These are phyloP conservation scores for Solanum infundibuliforme DNA, from an alignment of 257 asterid species.

Conservation along the genomic window DNA sequence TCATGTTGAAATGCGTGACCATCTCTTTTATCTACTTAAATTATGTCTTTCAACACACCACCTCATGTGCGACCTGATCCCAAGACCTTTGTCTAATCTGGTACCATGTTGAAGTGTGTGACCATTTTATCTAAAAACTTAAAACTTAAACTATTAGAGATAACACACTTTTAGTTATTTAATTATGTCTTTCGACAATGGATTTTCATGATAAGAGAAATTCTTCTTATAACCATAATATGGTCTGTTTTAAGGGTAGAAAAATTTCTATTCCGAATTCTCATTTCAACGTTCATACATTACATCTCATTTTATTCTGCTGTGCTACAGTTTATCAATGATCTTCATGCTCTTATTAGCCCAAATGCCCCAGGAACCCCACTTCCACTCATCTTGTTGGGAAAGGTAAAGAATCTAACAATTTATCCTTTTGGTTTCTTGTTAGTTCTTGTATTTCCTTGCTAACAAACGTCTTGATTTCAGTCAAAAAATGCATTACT, in stretches of 20 bases:
- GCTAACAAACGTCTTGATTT: constrained; percentile 1
- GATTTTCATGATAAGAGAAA: neutral
- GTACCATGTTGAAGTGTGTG: neutral
- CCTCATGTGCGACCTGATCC: neutral
- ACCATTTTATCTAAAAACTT: too few species aligned
- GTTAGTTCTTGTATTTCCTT: neutral
- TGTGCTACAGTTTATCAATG: constrained; percentile 74
- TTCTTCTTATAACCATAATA: neutral
- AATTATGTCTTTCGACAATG: neutral
- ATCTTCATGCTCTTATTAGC: constrained; percentile 74
- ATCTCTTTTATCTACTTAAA: neutral
- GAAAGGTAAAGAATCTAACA: constrained; percentile 42
- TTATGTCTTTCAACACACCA: neutral
- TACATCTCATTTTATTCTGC: neutral
- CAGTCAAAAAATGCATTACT: constrained; percentile 89
- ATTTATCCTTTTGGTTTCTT: neutral
- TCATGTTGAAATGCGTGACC: too few species aligned
- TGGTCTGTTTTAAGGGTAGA: neutral
- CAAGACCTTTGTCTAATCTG: too few species aligned
- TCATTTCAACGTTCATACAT: neutral
- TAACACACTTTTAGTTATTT: neutral
- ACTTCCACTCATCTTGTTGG: constrained; percentile 69
- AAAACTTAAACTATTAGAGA: neutral
- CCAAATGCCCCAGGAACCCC: constrained; percentile 89
- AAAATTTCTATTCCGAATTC: neutral